Conservation (phyloP, 192 early-diverging fungal species). For the Rhizophagus clarus region DNA sequence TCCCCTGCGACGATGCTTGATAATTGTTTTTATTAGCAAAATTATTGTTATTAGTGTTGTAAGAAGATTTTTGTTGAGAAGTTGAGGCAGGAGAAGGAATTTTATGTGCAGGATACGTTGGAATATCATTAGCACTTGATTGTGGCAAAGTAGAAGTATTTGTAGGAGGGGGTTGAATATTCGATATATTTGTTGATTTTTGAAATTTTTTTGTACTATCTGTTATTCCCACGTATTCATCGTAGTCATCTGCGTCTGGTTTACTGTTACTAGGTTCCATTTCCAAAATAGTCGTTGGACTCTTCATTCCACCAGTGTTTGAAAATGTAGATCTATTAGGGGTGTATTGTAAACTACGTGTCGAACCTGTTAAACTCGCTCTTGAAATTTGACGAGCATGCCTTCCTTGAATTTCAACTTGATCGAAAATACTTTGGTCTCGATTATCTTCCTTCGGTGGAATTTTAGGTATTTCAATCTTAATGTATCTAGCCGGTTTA, state of each 20-base stretch:
- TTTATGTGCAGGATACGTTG: background rate
- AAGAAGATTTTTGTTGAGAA: background rate
- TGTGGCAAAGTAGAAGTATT: background rate
- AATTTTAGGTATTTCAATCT: constrained; percentile 24
- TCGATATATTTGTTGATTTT: background rate
- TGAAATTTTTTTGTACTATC: background rate
- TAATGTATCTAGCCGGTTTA: constrained; percentile 6
- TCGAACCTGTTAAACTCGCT: background rate
- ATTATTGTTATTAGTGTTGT: background rate
- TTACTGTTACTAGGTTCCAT: background rate
- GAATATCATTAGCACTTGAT: background rate
- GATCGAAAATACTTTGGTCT: constrained; percentile 27
- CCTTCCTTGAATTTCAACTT: constrained; percentile 25
- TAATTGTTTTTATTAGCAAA: no score
- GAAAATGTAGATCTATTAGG: constrained; percentile 21
- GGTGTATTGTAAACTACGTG: background rate
- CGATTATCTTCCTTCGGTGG: background rate
- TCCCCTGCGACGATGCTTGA: background rate
- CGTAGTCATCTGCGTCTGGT: background rate
- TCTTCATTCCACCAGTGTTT: background rate
- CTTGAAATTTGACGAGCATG: constrained; percentile 15
- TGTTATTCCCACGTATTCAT: background rate
- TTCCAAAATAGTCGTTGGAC: constrained; percentile 5
- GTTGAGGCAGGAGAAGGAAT: background rate
- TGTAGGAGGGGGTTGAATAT: background rate